Evolutionary conservation across 129 eudicot species (phyloP), one percentile per base, ranked within the genome.

Genomic region (Glebionis coronaria): DNA sequence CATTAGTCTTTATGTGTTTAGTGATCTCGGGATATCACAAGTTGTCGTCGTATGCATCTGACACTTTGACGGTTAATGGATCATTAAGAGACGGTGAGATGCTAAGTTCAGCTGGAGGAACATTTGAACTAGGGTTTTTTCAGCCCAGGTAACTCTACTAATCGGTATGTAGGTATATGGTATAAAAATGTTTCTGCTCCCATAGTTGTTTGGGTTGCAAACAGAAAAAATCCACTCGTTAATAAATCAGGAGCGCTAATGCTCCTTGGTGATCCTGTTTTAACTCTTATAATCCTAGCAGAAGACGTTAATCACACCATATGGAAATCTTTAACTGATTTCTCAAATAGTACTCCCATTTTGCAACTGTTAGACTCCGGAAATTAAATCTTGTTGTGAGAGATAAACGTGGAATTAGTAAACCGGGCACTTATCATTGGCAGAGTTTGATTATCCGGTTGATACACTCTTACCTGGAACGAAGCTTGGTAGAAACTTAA

Each of bases 171-270:
- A n/a, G 77, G 77, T 63, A 73, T 73, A 2, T 63, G 77, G 77
- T 73, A 73, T 29, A 73, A 73, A 27, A 61, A 71, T 10, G 56
- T 73, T 38, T n/a, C 77, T 51, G 14, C 16, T 31, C 9, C 20
- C 20, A 63, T 70, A 20, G 71, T 73, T 19, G 71, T 73, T 40
- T 73, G 77, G 77, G 77, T 73, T 25, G 77, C 77, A 16, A 73
- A 73, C 44, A 52, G 77, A 53, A 11, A 73, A 19, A 8, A 5
- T n/a, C 64, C 65, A 9, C 19, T 63, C 12, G 12, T 14, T 1
- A 9, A 35, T 12, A 9, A 12, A 21, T 52, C 63, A 4, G 35
- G 44, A 13, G 35, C 21, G 56, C 65, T 73, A 52, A 73, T 52
- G 46, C 47, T 54, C 29, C n/a, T 44, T 64, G 10, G 16, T 25